These are phyloP conservation scores for Stygiomarasmius scandens DNA, from an alignment of 1,284 basidiomycete genomes.

Conservation along the genomic window DNA sequence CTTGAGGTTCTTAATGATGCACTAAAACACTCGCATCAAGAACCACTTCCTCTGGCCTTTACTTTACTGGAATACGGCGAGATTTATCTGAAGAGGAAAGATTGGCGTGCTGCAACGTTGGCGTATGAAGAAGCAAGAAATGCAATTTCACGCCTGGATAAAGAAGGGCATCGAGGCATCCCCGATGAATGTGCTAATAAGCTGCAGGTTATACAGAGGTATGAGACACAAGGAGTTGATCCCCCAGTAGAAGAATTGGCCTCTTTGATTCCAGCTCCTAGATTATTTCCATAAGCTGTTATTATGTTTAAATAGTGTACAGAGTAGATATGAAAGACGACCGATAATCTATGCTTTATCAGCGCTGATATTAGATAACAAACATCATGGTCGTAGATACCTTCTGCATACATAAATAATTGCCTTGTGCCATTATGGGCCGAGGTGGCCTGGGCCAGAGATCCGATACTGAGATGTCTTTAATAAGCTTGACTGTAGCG, in stretches of 20 bases:
- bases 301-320: too few relatives aligned
- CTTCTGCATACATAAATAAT: too few relatives aligned
- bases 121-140: constrained; percentile 7
- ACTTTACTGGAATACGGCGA: constrained; percentile 3
- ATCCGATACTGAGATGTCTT: too few relatives aligned
- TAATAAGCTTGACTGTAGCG: too few relatives aligned
- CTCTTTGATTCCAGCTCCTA: constrained; percentile 2
- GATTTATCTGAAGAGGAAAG: not conserved
- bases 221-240: not conserved
- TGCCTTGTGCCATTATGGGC: too few relatives aligned
- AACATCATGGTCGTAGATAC: too few relatives aligned
- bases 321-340: too few relatives aligned
- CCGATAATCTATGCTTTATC: too few relatives aligned
- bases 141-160: not conserved
- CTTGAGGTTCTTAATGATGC: constrained; percentile 1
- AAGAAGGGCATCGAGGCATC: not conserved
- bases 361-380: too few relatives aligned
- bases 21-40: constrained; percentile 1
- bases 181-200: constrained; percentile 1
- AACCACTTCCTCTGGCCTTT: not conserved
- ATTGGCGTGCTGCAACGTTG: constrained; percentile 4
- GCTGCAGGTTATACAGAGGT: not conserved
- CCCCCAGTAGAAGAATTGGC: not conserved
- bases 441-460: too few relatives aligned
- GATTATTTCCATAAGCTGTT: constrained; percentile 1